These are phyloP conservation scores for Gloeostereum incarnatum DNA, from an alignment of 768 basidiomycete species.

Conservation along the genomic window DNA sequence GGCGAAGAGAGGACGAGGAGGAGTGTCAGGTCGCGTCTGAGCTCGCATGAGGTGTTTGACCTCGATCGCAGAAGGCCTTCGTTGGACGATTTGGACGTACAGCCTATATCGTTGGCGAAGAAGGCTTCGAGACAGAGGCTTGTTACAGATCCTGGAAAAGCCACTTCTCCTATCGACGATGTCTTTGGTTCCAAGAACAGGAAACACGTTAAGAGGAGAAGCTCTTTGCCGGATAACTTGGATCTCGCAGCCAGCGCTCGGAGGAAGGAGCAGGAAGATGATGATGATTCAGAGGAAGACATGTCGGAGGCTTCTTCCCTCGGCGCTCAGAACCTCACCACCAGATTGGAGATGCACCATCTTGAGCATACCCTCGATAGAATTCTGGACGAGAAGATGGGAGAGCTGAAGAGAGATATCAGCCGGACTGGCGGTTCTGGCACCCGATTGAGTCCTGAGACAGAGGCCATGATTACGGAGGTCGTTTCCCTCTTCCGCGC, in stretches of 20 bases:
- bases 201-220: slow-evolving; percentile 34
- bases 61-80: slow-evolving; percentile 46
- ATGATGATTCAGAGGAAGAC: background rate
- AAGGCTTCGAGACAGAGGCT: slow-evolving; percentile 40
- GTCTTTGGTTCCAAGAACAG: slow-evolving; percentile 21
- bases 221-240: slow-evolving; percentile 41
- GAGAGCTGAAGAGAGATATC: slow-evolving; percentile 33
- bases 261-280: background rate
- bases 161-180: slow-evolving; percentile 23
- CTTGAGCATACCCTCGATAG: slow-evolving; percentile 52
- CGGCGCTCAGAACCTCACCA: slow-evolving; percentile 40
- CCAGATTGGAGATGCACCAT: slow-evolving; percentile 48
- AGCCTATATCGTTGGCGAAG: slow-evolving; percentile 55
- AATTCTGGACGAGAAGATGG: slow-evolving; percentile 66
- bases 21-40: slow-evolving; percentile 65
- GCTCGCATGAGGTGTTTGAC: slow-evolving; percentile 68
- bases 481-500: slow-evolving; percentile 58
- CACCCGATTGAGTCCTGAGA: slow-evolving; percentile 36
- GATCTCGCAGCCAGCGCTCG: slow-evolving; percentile 2
- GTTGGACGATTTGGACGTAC: slow-evolving; percentile 67
- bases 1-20: slow-evolving; percentile 60
- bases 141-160: slow-evolving; percentile 47
- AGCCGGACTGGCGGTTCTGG: slow-evolving; percentile 9
- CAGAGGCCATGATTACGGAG: slow-evolving; percentile 56
- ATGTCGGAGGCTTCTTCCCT: slow-evolving; percentile 19